Evolutionary conservation across 257 asterid genomes (phyloP).

Genomic region (Solanum chmielewskii): DNA sequence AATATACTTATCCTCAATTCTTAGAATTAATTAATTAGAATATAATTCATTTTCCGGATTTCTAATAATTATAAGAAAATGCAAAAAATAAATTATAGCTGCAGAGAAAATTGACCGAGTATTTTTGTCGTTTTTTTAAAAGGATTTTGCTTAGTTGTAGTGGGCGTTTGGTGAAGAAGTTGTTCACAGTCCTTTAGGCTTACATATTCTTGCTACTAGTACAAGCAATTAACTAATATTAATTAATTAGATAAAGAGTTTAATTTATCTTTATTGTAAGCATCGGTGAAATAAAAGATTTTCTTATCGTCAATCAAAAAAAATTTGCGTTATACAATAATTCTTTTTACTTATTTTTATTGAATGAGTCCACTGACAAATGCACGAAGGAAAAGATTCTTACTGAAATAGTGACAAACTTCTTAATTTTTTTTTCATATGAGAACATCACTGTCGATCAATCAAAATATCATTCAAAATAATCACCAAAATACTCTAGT

Average conservation of each 20-base stretch:
- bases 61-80: not conserved
- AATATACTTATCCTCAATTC: too few species aligned
- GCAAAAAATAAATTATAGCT: not conserved
- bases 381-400: not conserved
- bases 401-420: too few species aligned
- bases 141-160: slow-evolving; percentile 7
- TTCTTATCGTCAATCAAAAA: too few species aligned
- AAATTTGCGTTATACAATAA: too few species aligned
- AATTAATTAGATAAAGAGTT: not conserved
- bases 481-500: not conserved
- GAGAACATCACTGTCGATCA: too few species aligned
- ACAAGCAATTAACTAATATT: not conserved
- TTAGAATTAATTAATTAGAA: too few species aligned
- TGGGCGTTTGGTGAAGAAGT: slow-evolving; percentile 14
- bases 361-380: not conserved
- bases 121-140: not conserved
- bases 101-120: not conserved
- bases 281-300: not conserved
- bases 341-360: too few species aligned
- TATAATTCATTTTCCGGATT: too few species aligned
- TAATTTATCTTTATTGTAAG: not conserved
- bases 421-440: too few species aligned
- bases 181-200: not conserved
- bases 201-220: slow-evolving; percentile 5
- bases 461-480: too few species aligned